phyloP scores from a whole-genome alignment of 1,284 basidiomycete genomes.

The Malassezia equina region DNA sequence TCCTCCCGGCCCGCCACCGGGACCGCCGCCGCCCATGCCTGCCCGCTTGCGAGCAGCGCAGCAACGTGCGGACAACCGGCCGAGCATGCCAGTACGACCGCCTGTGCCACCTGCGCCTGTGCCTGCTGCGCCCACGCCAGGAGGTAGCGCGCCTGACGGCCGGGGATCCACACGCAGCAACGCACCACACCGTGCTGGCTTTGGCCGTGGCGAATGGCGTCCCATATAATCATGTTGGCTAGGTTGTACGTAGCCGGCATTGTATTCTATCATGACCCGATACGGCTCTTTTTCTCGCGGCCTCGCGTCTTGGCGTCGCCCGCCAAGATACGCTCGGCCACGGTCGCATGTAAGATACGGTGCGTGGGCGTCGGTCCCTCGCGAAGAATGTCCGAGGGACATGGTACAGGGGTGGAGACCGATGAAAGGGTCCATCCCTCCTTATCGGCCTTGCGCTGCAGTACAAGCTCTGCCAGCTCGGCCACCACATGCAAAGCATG shows the following conservation, averaged over 20 bases:
- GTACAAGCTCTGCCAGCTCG: conserved; percentile 77
- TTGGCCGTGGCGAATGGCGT: conserved; percentile 8
- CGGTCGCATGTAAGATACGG: neutral
- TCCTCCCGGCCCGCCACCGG: conserved; percentile 21
- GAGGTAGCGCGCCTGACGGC: too few relatives aligned
- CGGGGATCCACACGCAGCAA: neutral
- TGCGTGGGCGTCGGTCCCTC: neutral
- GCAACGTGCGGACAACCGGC: neutral
- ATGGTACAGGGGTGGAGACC: neutral
- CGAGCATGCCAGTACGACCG: neutral
- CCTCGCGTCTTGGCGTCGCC: neutral
- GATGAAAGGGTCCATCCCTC: conserved; percentile 65
- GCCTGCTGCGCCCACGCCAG: neutral
- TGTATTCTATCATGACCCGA: neutral
- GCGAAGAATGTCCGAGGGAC: conserved; percentile 3
- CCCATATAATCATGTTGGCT: conserved; percentile 53
- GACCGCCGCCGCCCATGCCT: conserved; percentile 18
- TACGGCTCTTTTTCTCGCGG: neutral
- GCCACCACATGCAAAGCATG: conserved; percentile 75
- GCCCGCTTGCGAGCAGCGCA: conserved; percentile 12
- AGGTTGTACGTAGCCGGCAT: conserved; percentile 57
- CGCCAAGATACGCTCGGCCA: neutral
- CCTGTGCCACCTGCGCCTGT: neutral
- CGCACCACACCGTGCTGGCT: neutral
- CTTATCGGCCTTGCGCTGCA: conserved; percentile 60